These are phyloP conservation scores for Lolium multiflorum DNA, from an alignment of 176 grass and related monocot genomes.

Conservation along the genomic window DNA sequence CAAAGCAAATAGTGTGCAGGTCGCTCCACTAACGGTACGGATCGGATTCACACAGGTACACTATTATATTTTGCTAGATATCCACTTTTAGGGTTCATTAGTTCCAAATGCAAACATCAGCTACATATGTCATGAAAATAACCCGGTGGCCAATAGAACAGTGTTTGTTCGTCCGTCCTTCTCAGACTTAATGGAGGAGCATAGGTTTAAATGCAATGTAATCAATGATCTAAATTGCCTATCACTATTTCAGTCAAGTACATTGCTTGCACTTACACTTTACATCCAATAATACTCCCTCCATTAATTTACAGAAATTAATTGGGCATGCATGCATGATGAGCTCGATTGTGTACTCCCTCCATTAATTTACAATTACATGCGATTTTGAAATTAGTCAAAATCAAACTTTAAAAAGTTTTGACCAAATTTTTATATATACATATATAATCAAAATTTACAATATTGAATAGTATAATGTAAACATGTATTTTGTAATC, in stretches of 20 bases:
- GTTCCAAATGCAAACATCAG: conserved; percentile 24
- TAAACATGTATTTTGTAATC: too few species aligned
- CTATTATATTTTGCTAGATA: background rate
- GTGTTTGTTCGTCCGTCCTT: conserved; percentile 10
- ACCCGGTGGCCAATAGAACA: conserved; percentile 14
- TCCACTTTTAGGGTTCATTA: background rate
- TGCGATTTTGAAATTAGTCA: background rate
- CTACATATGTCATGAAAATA: conserved; percentile 8
- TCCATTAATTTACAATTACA: too few species aligned
- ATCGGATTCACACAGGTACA: conserved; percentile 36
- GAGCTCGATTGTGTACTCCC: conserved; percentile 9
- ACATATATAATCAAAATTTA: too few species aligned
- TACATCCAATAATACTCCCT: background rate
- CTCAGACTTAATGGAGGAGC: background rate
- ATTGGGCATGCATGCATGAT: background rate
- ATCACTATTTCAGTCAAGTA: conserved; percentile 10
- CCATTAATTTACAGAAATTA: background rate
- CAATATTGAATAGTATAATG: too few species aligned
- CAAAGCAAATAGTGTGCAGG: conserved; percentile 20
- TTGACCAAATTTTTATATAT: too few species aligned
- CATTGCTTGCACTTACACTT: background rate
- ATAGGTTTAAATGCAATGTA: background rate
- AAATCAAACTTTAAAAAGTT: too few species aligned
- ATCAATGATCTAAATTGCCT: background rate
- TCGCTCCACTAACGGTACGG: conserved; percentile 53